Base-by-base conservation (phyloP, 305 asterid species). In the Plantago lanceolata region DNA sequence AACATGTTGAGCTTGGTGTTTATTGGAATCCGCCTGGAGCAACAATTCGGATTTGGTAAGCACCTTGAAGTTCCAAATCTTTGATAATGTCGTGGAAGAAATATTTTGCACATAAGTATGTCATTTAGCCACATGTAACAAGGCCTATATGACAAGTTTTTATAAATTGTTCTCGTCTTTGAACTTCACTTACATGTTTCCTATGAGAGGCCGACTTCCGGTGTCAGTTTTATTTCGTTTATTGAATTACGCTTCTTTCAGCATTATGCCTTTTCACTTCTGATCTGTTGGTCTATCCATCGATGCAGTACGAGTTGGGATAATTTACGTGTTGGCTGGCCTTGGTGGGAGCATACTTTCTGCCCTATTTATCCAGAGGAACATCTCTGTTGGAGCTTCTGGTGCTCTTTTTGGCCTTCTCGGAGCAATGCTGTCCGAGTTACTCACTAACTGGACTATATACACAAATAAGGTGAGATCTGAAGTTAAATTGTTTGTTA, bases 321-420 rank as follows among this genome's bases (percentile, higher is more conserved):
- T 71, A 17, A 75, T 85, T 62, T 87, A 87, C 79, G 67, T 87
- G 51, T 44, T 87, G 63, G 83, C 96, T 6, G 96, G 96, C 37
- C 76, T 85, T 44, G 96, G 96, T 14, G 96, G 96, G 76, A 87
- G 96, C 72, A 58, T 85, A 45, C 76, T 85, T 40, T 87, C 96
- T 14, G 74, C 77, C 71, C 82, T 85, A 35, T 87, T 87, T 69
- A 81, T 87, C 72, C 88, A 83, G 68, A 66, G 50, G 26, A 85
- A 72, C 68, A 85, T 87, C 69, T 87, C 94, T 0, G 96, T 87
- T 11, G 96, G 96, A 51, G 96, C 96, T 68, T 87, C 96, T 18
- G 96, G 96, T 33, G 94, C 94, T 59, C 73, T 87, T 40, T 87
- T 83, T 68, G 96, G 96, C 54, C 94, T 87, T 71, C 89, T 87